Evolutionary conservation across 768 basidiomycete genomes (phyloP), one percentile per base, ranked within the genome.

Genomic region (Leucosporidium creatinivorum): DNA sequence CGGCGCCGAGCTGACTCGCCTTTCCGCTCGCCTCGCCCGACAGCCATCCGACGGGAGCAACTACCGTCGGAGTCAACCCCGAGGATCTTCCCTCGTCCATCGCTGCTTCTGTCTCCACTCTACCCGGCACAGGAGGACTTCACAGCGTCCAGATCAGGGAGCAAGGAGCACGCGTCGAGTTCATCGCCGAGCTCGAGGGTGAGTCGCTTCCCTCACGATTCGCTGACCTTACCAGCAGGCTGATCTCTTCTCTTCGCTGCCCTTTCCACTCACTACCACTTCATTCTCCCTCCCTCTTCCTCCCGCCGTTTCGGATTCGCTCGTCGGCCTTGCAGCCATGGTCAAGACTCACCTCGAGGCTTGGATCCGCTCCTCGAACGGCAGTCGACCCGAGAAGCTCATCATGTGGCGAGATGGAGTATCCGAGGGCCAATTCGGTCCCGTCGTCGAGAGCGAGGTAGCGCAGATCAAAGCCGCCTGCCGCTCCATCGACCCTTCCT

Each of bases 101-200:
- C 59, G 67, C 70, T 3, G 67, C 62, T 4, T 50, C 66, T 30
- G 67, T 72, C 17, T 59, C 63, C 4, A 55, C 61, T 0, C 31
- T 36, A 10, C 62, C 59, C n/a, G 55, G 48, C 1, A 3, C 8
- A 4, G 58, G 62, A 9, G 50, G 39, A 33, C 58, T 49, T 50
- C 65, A 65, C 61, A 47, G 66, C 3, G 69, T 66, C 8, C 69
- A 71, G n/a, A 39, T 71, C n/a, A 36, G 70, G 28, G 66, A 62
- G 52, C 70, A 71, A 33, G 19, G 26, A n/a, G 66, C 49, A 0
- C 33, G 70, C 2, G 48, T 58, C 25, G 70, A 68, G 61, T 62
- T 66, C 36, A 71, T 71, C 36, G 60, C 67, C 36, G 70, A 66
- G 56, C 49, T 68, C 21, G 5, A 55, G 7, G 63, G 57, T 58